These are phyloP conservation scores for Scutellaria minor DNA, from an alignment of 257 asterid genomes.

Conservation along the genomic window DNA sequence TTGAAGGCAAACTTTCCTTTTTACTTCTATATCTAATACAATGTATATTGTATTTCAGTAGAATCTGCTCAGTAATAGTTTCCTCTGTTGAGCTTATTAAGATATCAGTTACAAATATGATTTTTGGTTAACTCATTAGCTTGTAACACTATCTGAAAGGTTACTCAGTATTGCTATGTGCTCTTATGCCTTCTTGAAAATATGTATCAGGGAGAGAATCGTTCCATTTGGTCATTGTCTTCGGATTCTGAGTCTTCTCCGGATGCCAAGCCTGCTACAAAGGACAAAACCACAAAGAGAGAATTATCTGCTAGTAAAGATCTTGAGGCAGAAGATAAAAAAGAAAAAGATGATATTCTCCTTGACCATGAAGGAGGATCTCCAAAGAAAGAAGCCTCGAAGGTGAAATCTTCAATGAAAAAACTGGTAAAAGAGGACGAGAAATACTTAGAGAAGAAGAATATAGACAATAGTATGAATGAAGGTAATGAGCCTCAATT, in stretches of 20 bases:
- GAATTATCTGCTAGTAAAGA: constrained; percentile 35
- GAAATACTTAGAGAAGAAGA: constrained; percentile 37
- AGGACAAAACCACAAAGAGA: constrained; percentile 34
- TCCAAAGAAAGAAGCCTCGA: constrained; percentile 36
- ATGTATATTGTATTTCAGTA: background rate
- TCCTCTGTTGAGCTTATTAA: background rate
- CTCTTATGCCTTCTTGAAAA: constrained; percentile 32
- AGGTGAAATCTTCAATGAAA: constrained; percentile 49
- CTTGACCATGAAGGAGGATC: constrained; percentile 43
- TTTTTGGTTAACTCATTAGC: background rate
- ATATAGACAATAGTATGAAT: constrained; percentile 31
- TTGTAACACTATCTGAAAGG: background rate
- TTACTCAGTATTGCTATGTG: constrained; percentile 20
- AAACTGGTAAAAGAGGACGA: constrained; percentile 47
- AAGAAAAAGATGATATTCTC: constrained; percentile 41
- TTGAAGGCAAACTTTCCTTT: background rate
- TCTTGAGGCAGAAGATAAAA: constrained; percentile 27
- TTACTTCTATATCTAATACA: background rate
- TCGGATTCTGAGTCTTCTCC: constrained; percentile 73
- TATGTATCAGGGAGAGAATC: constrained; percentile 50
- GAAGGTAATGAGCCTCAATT: constrained; percentile 47
- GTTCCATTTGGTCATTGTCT: constrained; percentile 62
- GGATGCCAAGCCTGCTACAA: constrained; percentile 45
- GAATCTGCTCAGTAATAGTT: background rate
- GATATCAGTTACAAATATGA: background rate